A percentile compares a stretch with the other conserved stretches of the same genome.
Conservation (phyloP, 208 protist species). For the Trypanosoma theileri region DNA sequence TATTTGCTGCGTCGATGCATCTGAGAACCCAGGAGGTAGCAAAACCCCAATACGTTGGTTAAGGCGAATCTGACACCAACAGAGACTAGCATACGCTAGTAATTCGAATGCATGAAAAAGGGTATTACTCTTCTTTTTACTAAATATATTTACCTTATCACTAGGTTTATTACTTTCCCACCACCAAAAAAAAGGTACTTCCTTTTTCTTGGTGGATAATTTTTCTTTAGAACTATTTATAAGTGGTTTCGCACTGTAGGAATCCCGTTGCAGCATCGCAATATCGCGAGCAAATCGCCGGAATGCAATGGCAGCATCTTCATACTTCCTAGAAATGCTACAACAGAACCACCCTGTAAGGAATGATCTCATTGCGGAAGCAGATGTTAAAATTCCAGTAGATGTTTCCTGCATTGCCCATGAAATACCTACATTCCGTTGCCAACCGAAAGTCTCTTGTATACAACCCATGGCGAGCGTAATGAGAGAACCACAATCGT, state of each 20-base stretch:
- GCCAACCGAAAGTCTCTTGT: slow-evolving; percentile 4
- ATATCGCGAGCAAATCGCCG: slow-evolving; percentile 1
- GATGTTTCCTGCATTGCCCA: background rate
- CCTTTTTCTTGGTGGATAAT: background rate
- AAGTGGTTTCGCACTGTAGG: no score
- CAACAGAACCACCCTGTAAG: slow-evolving; percentile 10
- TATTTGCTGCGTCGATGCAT: background rate
- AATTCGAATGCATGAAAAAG: slow-evolving; percentile 15
- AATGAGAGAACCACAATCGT: slow-evolving; percentile 8
- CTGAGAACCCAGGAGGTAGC: background rate
- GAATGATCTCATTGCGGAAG: background rate
- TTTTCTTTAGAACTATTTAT: background rate
- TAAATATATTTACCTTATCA: background rate
- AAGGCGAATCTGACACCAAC: slow-evolving; percentile 3
- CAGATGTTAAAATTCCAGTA: background rate
- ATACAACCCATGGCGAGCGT: slow-evolving; percentile 4
- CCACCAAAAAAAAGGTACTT: slow-evolving; percentile 1
- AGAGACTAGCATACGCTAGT: slow-evolving; percentile 13
- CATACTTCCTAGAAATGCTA: slow-evolving; percentile 1
- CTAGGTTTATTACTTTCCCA: background rate
- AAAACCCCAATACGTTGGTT: background rate
- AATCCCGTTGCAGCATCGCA: background rate
- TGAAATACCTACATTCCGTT: background rate
- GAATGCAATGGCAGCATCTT: slow-evolving; percentile 2
- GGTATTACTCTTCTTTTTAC: background rate